Conservation (phyloP, 179 eudicot species). For the Spinacia oleracea region DNA sequence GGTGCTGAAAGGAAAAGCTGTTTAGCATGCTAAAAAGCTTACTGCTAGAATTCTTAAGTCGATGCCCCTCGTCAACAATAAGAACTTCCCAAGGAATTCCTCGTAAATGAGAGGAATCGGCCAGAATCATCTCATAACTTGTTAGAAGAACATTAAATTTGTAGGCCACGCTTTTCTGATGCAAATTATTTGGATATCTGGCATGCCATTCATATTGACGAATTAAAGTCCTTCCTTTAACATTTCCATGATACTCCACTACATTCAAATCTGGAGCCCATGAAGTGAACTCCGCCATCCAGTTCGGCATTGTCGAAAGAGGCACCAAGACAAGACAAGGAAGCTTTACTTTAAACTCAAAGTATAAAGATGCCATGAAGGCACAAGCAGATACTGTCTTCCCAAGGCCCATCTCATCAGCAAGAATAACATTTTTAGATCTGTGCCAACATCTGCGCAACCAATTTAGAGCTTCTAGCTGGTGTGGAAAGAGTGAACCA, state of each 20-base stretch:
- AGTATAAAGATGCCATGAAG: conserved; percentile 71
- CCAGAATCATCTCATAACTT: conserved; percentile 95
- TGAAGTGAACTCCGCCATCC: conserved; percentile 88
- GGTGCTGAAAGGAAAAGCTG: conserved; percentile 86
- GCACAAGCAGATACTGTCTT: conserved; percentile 95
- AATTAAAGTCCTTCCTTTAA: conserved; percentile 72
- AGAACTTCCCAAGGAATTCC: conserved; percentile 98
- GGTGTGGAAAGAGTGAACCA: conserved; percentile 93
- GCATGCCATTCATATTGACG: conserved; percentile 97
- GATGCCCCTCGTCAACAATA: conserved; percentile 97
- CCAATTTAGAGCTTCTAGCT: conserved; percentile 98
- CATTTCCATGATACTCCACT: conserved; percentile 93
- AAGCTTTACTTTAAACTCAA: conserved; percentile 75
- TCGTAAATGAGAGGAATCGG: conserved; percentile 79
- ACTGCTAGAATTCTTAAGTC: conserved; percentile 84
- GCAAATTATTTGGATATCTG: conserved; percentile 39
- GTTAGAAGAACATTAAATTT: conserved; percentile 94
- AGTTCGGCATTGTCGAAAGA: conserved; percentile 97
- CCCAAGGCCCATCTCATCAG: conserved; percentile 99
- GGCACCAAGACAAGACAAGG: conserved; percentile 98
- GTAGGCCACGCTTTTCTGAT: conserved; percentile 54
- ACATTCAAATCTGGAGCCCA: conserved; percentile 97
- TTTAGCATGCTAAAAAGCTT: conserved; percentile 91
- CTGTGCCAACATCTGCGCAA: conserved; percentile 93
- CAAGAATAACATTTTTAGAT: conserved; percentile 89